A percentile compares a stretch with the other conserved stretches of the same genome.
Conservation (phyloP, 192 early-diverging fungal species). For the Chytriomyces hyalinus region DNA sequence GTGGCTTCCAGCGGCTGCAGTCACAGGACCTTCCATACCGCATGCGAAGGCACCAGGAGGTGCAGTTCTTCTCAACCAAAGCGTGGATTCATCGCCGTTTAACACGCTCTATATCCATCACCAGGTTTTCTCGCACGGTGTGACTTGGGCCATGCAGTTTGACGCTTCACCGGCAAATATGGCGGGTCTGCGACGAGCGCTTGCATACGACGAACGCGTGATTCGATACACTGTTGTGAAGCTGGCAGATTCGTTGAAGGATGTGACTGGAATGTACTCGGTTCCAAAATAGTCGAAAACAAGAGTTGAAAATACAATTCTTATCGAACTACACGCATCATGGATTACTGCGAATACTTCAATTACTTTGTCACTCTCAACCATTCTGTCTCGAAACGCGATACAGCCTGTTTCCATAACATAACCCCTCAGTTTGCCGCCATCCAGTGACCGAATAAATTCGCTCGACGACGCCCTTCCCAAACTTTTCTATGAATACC, state of each 20-base stretch:
- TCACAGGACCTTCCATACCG: conserved; percentile 70
- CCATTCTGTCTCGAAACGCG: too few relatives aligned
- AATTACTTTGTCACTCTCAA: too few relatives aligned
- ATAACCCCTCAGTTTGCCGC: too few relatives aligned
- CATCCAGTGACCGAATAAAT: too few relatives aligned
- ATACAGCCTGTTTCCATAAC: too few relatives aligned
- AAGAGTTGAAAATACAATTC: not conserved
- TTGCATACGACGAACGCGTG: conserved; percentile 52
- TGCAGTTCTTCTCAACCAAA: conserved; percentile 29
- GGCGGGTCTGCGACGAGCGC: conserved; percentile 38
- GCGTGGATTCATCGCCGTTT: conserved; percentile 27
- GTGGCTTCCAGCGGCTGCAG: conserved; percentile 76
- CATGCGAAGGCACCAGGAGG: conserved; percentile 87
- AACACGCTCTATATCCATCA: conserved; percentile 22
- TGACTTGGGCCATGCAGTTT: conserved; percentile 54
- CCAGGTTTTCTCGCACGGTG: not conserved
- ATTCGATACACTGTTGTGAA: conserved; percentile 59
- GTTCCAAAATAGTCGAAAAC: not conserved
- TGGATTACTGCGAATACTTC: too few relatives aligned
- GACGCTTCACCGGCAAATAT: conserved; percentile 45
- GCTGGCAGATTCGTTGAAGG: conserved; percentile 48
- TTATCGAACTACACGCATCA: too few relatives aligned
- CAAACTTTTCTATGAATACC: too few relatives aligned
- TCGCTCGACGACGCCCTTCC: too few relatives aligned
- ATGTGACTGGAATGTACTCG: conserved; percentile 24